Evolutionary conservation across 768 basidiomycete species (phyloP), one percentile per base, ranked within the genome.

Genomic region (Glaciozyma martinii): DNA sequence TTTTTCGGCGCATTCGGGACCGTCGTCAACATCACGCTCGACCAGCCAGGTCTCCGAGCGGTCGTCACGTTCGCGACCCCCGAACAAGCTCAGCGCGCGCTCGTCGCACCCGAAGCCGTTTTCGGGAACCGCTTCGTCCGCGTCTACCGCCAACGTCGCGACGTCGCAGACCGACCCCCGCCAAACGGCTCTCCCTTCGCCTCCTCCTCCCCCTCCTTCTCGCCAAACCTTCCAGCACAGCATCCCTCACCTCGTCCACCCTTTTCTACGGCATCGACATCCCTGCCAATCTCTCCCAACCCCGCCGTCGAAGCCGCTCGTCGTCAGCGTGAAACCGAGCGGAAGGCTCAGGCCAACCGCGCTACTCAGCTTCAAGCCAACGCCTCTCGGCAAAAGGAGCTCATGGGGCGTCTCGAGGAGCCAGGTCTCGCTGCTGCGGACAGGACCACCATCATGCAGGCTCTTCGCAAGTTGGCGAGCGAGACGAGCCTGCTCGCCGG

Each of bases 101-200:
- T 92, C 88, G 89, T 89, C 76, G 85, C 85, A 30, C 89, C 93
- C 76, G 90, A 94, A 67, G 90, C 92, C n/a, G 87, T 95, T 19
- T 95, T 95, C 73, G 85, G 84, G 16, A 93, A 92, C 71, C 84
- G 93, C 57, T 95, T 95, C 75, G 92, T 95, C 70, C 94, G 93
- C 77, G 81, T 95, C 42, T 90, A 94, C 72, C 95, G 93, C 91
- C 90, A 94, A 77, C 82, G 88, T 63, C 91, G 90, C 84, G 89
- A 88, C 12, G 6, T 9, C 23, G 42, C 47, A 5, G 61, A 49
- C 37, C 52, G 47, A 6, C 49, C 73, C 3, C 60, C 73, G 19
- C 54, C 72, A 32, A 47, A 71, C 5, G 66, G 72, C 43, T 55
- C 74, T 30, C 64, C 76, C 21, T 50, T 78, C 13, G 61, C 74